Base-by-base conservation (phyloP, 106 monocot species). In the Agapanthus africanus region DNA sequence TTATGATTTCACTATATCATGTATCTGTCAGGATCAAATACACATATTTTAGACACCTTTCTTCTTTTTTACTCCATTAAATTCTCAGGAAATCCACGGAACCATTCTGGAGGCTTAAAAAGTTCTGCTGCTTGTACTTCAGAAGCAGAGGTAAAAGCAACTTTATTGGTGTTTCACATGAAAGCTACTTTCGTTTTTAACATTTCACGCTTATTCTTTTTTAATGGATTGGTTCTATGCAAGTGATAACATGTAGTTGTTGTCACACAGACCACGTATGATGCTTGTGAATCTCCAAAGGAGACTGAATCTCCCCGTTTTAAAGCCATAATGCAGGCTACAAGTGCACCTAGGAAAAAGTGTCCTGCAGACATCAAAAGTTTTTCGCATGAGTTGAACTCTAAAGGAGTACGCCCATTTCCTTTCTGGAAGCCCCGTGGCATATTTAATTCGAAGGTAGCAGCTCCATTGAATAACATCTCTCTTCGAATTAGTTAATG, bases 281-380 rank as follows among this genome's bases (percentile, higher is more conserved):
- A 99, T 85, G 59, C 83, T 37, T 93, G 81, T 67, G 93, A 87
- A 61, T 93, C 79, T 46, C 93, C 93, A 67, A 99, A 90, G 79
- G 99, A 99, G 62, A 93, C 93, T 13, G 99, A 99, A 61, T 99
- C 99, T 72, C 99, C 99, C 26, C 92, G 99, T 65, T 99, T 99
- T 78, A 87, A 93, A 79, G 99, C 79, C 59, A 99, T 93, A 62
- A 93, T 99, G 87, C 81, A 87, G 75, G 93, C 84, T 44, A 99
- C 99, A 42, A 99, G 87, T 80, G 99, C 85, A 60, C 99, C 99
- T 15, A 87, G 82, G 65, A 99, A 93, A 79, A 93, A 77, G 70
- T 63, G 69, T 59, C 99, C 99, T 71, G 76, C 59, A 30, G 91
- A 91, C 59, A 80, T 91, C 39, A 95, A 95, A 84, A 88, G 88